These are phyloP conservation scores for Magnusiomyces sp. DNA, from an alignment of 1,139 yeast species.

Conservation along the genomic window DNA sequence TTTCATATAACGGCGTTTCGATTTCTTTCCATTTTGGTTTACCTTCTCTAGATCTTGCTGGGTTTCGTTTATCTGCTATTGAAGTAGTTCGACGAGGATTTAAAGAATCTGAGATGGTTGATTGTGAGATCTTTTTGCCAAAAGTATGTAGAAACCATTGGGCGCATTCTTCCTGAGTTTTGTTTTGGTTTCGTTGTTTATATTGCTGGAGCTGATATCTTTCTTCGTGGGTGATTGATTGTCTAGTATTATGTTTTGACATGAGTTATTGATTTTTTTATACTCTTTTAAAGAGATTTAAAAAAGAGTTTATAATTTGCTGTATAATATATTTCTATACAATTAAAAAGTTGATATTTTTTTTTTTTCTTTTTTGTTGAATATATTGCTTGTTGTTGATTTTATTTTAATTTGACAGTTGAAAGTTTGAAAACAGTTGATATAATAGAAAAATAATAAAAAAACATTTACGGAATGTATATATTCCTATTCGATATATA, in stretches of 20 bases:
- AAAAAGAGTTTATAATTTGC: too few relatives aligned
- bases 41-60: conserved; percentile 1
- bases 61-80: background rate
- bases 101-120: background rate
- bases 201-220: conserved; percentile 1
- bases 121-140: conserved; percentile 2
- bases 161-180: conserved; percentile 1
- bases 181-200: background rate
- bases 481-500: too few relatives aligned
- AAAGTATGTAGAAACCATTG: conserved; percentile 1
- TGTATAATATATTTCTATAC: too few relatives aligned
- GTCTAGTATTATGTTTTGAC: background rate
- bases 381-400: too few relatives aligned
- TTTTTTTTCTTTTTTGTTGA: too few relatives aligned
- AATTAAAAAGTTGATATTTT: too few relatives aligned
- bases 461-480: too few relatives aligned
- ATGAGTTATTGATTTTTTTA: background rate
- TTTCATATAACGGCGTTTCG: conserved; percentile 2
- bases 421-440: too few relatives aligned
- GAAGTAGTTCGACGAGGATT: background rate
- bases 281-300: too few relatives aligned
- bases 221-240: conserved; percentile 3
- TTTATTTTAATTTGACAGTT: too few relatives aligned
- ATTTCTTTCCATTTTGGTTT: conserved; percentile 1
- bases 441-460: too few relatives aligned